Base-by-base conservation (phyloP, 2,329 filamentous ascomycete species). In the Talaromyces marneffei region DNA sequence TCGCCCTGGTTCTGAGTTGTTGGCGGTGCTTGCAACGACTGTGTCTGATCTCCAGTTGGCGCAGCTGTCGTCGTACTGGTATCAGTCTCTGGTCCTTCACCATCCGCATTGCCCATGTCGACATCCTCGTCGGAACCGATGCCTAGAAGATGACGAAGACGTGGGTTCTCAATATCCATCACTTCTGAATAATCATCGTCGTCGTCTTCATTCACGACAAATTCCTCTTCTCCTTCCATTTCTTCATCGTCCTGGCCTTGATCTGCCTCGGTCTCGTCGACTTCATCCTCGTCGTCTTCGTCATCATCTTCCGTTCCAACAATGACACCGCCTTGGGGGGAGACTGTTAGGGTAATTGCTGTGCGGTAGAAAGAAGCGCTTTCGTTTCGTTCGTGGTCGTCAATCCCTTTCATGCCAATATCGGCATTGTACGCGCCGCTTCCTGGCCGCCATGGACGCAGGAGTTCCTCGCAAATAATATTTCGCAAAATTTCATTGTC, bases 391-490 rank as follows among this genome's bases (percentile, higher is more conserved):
- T 90, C 86, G 67, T 95, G 90, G 69, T 96, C 91, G 71, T 94
- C 89, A 25, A 96, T 87, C 9, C 91, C 91, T 66, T 87, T 84
- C 71, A 86, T 84, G 14, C 90, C 91, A 64, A 94, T 87, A 64
- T 85, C 83, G 20, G 86, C 88, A 72, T 97, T 93, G 48, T 83
- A 87, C 6, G 89, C 94, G 60, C 85, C 83, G 71, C 94, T 97
- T 5, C 94, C 94, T 66, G 88, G 85, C 33, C 87, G 85, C 94
- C 94, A 99, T 1, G 89, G 85, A 66, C 87, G 89, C 63, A 99
- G 85, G 69, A 97, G 83, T 74, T 99, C 91, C 73, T 97, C 91
- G 70, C 94, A 99, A 40, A 99, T 85, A 6, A 89, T 86, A 57
- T 86, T 87, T 39, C 92, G 85, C 46, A 99, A 79, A 18, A 97